Conservation (phyloP, 2,329 filamentous ascomycete species). For the Sarocladium kiliense region DNA sequence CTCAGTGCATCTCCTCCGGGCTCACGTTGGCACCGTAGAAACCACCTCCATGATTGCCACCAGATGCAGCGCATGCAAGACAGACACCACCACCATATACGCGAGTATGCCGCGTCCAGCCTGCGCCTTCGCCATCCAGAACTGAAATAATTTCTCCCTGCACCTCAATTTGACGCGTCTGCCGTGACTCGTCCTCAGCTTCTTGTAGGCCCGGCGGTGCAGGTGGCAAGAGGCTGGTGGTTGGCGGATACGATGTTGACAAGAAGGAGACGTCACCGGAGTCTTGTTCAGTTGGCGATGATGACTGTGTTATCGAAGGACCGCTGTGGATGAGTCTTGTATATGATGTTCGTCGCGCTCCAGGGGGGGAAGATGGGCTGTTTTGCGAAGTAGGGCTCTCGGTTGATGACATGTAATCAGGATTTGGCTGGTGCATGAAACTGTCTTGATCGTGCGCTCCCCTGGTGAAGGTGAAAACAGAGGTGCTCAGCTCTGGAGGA, state of each 20-base stretch:
- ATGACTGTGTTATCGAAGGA: slow-evolving; percentile 17
- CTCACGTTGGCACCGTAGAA: slow-evolving; percentile 40
- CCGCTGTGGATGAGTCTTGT: slow-evolving; percentile 33
- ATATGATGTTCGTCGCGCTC: slow-evolving; percentile 37
- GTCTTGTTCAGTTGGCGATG: slow-evolving; percentile 18
- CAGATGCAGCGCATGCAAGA: slow-evolving; percentile 47
- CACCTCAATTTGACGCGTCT: slow-evolving; percentile 30
- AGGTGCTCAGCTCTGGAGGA: slow-evolving; percentile 38
- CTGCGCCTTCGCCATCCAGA: slow-evolving; percentile 40
- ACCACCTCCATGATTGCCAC: slow-evolving; percentile 36
- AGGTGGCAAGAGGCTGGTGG: slow-evolving; percentile 41
- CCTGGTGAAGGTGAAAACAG: slow-evolving; percentile 33
- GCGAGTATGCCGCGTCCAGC: slow-evolving; percentile 53
- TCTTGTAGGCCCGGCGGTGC: slow-evolving; percentile 29
- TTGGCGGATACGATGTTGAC: slow-evolving; percentile 45
- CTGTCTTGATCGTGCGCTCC: slow-evolving; percentile 19
- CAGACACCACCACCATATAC: slow-evolving; percentile 56
- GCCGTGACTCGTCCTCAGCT: background rate
- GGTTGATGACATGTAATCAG: slow-evolving; percentile 38
- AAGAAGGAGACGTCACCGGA: slow-evolving; percentile 29
- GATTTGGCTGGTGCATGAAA: slow-evolving; percentile 38
- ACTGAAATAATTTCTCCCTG: slow-evolving; percentile 47
- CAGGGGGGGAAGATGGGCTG: slow-evolving; percentile 24
- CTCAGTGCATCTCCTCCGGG: slow-evolving; percentile 12
- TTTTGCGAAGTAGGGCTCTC: slow-evolving; percentile 20